Evolutionary conservation across 2,329 filamentous ascomycete species (phyloP), one percentile per base, ranked within the genome.

Genomic region (Sclerotiophoma versabilis): DNA sequence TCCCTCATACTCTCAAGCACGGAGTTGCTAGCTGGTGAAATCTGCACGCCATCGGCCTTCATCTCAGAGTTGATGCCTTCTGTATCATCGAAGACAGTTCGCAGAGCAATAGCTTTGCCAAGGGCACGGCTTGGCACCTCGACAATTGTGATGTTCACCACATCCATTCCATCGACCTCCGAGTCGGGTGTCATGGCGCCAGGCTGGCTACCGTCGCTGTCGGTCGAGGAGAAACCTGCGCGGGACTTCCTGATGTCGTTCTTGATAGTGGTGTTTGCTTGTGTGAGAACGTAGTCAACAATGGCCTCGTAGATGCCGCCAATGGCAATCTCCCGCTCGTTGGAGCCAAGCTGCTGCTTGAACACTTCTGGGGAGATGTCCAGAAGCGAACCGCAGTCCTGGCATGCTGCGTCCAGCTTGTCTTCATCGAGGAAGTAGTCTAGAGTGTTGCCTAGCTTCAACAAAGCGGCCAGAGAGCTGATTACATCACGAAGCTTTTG

Each of bases 21-120:
- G 0, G 93, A 96, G 53, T 88, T 89, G n/a, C 90, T 90, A 1
- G 87, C 87, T 0, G 88, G 66, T 1, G 83, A 77, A 2, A 96
- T 83, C n/a, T 90, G 84, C 0, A 99, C 84, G 9, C 95, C 95
- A 63, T 99, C 95, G 58, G 93, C 89, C 69, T 93, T 96, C 93
- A 99, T 98, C 79, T 99, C 95, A 0, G 89, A 84, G 65, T 98
- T 98, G 77, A 99, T 97, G 45, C 95, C 95, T 17, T 88, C 81
- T n/a, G 82, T 85, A 66, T 98, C 95, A 63, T 99, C 93, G 66
- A 99, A 99, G 29, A 98, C 86, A 12, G 91, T 91, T 32, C 92
- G 90, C 79, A 99, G 86, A 11, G 91, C 87, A n/a, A 96, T 77
- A 0, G 93, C 95, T 75, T 95, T 97, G 54, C 90, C 92, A 0